Evolutionary conservation across 805 yeast species (phyloP), one percentile per base, ranked within the genome.

Genomic region (Candida oleophila): DNA sequence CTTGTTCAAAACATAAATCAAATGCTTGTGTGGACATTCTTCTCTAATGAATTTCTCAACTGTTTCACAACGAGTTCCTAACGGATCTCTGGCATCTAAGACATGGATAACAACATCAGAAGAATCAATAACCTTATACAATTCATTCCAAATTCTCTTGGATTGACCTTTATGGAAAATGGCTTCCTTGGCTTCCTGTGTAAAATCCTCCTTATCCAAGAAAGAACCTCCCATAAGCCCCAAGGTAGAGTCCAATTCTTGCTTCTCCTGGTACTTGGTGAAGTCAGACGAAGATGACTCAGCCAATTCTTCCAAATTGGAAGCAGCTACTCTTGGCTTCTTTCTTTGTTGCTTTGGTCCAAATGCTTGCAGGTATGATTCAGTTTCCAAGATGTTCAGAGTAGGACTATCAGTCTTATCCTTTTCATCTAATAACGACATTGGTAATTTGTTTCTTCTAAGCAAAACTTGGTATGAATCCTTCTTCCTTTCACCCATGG

Each of bases 81-180:
- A 62, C 19, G 99, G 99, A 72, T 92, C 97, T 71, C 99, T 84
- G 2, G 99, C 99, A 71, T 92, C 99, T 46, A 92, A 73, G 20
- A 94, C 99, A 59, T 94, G 97, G 49, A 92, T 87, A 35, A 92
- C 96, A 38, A 92, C 97, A 73, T 92, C 99, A 0, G 97, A 89
- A 9, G 98, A 92, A 68, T 92, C 99, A 56, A 92, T 90, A 42
- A 92, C 99, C 65, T 92, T 92, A 69, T 94, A 92, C 50, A 92
- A 76, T 66, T 92, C 99, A 67, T 94, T 94, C 99, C 99, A 92
- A 56, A 92, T 92, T 74, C 99, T 87, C 71, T 92, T 92, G 41
- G 97, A 90, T 73, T 92, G 99, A 59, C 99, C 99, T 66, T 92
- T 92, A 63, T 86, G 83, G 77, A 92, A 92, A 67, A 92, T 91